Evolutionary conservation across 2,329 filamentous ascomycete genomes (phyloP).

Genomic region (Curvularia sp.): DNA sequence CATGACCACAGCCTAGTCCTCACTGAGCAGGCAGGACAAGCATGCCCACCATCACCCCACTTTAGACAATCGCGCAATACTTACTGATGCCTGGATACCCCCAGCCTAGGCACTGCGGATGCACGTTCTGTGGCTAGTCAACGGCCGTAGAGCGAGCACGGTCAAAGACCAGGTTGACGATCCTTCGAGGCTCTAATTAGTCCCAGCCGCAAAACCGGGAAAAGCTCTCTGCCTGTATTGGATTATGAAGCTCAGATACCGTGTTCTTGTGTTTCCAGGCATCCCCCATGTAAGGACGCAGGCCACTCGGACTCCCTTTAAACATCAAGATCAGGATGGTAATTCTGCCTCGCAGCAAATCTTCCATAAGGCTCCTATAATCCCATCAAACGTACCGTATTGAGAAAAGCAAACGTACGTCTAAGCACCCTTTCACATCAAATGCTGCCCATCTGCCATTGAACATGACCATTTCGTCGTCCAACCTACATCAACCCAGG

Average conservation of each 20-base stretch:
- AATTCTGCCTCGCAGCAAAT: constrained; percentile 46
- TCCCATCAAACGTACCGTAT: constrained; percentile 31
- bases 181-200: constrained; percentile 51
- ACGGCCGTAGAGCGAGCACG: constrained; percentile 49
- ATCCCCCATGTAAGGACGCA: constrained; percentile 47
- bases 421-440: constrained; percentile 39
- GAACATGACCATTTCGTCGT: constrained; percentile 48
- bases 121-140: constrained; percentile 42
- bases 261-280: constrained; percentile 46
- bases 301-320: constrained; percentile 28
- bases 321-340: constrained; percentile 36
- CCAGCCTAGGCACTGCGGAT: constrained; percentile 37
- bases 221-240: constrained; percentile 42
- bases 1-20: constrained; percentile 7
- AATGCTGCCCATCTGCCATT: constrained; percentile 39
- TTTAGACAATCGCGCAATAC: constrained; percentile 31
- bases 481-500: constrained; percentile 37
- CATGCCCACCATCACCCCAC: constrained; percentile 6
- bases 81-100: constrained; percentile 35
- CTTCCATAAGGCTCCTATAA: constrained; percentile 44
- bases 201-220: constrained; percentile 49
- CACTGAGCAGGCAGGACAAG: constrained; percentile 2
- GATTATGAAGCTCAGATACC: constrained; percentile 40
- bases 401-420: constrained; percentile 46
- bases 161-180: constrained; percentile 41